phyloP scores from a whole-genome alignment of 768 basidiomycete genomes.

The Daedaleopsis nitida region DNA sequence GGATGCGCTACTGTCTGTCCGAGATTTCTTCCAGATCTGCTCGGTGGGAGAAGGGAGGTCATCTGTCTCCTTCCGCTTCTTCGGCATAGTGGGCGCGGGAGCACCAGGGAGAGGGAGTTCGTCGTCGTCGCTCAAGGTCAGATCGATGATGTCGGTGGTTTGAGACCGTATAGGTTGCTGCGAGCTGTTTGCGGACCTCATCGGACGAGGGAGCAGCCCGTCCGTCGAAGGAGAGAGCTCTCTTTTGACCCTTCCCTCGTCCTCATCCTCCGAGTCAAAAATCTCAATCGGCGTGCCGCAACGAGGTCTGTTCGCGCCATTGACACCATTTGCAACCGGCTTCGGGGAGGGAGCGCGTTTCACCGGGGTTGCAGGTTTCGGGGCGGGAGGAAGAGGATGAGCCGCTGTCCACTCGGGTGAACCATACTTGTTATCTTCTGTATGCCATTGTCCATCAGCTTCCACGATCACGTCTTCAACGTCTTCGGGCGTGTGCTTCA shows the following conservation, averaged over 20 bases:
- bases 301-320: constrained; percentile 46
- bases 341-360: constrained; percentile 27
- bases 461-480: constrained; percentile 95
- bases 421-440: constrained; percentile 81
- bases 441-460: constrained; percentile 96
- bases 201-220: constrained; percentile 7
- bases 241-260: constrained; percentile 69
- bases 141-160: constrained; percentile 71
- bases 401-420: constrained; percentile 69
- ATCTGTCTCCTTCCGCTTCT: constrained; percentile 63
- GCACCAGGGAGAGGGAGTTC: constrained; percentile 28
- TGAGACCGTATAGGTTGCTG: constrained; percentile 30
- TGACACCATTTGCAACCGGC: constrained; percentile 24
- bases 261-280: constrained; percentile 69
- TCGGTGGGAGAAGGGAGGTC: constrained; percentile 59
- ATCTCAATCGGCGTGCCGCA: constrained; percentile 61
- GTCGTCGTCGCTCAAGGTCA: constrained; percentile 84
- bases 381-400: constrained; percentile 37
- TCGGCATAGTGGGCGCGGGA: constrained; percentile 9
- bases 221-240: constrained; percentile 70
- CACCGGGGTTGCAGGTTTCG: constrained; percentile 14
- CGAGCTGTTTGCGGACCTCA: constrained; percentile 9
- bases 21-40: constrained; percentile 74
- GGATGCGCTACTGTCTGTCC: constrained; percentile 32
- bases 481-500: constrained; percentile 72